These are phyloP conservation scores for Leptomonas pyrrhocoris DNA, from an alignment of 208 protist species.

Conservation along the genomic window DNA sequence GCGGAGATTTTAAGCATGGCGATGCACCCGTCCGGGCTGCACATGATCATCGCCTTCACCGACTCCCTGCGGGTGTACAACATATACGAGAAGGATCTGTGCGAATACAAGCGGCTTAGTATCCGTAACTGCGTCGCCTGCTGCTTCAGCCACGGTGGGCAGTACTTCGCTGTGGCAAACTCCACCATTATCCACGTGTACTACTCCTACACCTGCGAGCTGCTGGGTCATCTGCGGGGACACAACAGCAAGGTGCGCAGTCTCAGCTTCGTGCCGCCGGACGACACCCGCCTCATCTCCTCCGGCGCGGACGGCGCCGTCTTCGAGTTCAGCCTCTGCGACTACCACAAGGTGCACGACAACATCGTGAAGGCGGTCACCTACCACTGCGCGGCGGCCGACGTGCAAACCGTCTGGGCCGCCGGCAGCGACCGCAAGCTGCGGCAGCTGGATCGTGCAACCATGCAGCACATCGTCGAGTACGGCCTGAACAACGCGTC, in stretches of 20 bases:
- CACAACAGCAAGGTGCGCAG: slow-evolving; percentile 95
- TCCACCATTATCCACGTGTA: slow-evolving; percentile 96
- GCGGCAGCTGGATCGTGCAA: slow-evolving; percentile 82
- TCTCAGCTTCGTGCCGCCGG: slow-evolving; percentile 86
- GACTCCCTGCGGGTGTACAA: slow-evolving; percentile 97
- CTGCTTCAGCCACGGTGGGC: slow-evolving; percentile 95
- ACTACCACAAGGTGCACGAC: slow-evolving; percentile 93
- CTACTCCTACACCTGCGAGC: slow-evolving; percentile 95
- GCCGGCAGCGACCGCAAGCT: slow-evolving; percentile 94
- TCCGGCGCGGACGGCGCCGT: slow-evolving; percentile 95
- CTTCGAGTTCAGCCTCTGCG: slow-evolving; percentile 94
- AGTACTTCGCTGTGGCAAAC: slow-evolving; percentile 96
- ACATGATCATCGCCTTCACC: slow-evolving; percentile 94
- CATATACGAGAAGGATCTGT: slow-evolving; percentile 95
- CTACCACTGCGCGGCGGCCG: slow-evolving; percentile 91
- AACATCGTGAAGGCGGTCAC: slow-evolving; percentile 91
- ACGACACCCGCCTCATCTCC: slow-evolving; percentile 93
- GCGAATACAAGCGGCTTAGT: slow-evolving; percentile 93
- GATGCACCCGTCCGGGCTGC: slow-evolving; percentile 95
- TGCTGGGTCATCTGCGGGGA: slow-evolving; percentile 93
- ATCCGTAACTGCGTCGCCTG: slow-evolving; percentile 93
- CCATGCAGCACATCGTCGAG: slow-evolving; percentile 61
- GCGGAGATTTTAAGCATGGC: slow-evolving; percentile 93
- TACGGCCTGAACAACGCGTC: slow-evolving; percentile 81
- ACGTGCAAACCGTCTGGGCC: slow-evolving; percentile 89